Conservation (phyloP, 140 eudicot genomes). For the Cichorium intybus region DNA sequence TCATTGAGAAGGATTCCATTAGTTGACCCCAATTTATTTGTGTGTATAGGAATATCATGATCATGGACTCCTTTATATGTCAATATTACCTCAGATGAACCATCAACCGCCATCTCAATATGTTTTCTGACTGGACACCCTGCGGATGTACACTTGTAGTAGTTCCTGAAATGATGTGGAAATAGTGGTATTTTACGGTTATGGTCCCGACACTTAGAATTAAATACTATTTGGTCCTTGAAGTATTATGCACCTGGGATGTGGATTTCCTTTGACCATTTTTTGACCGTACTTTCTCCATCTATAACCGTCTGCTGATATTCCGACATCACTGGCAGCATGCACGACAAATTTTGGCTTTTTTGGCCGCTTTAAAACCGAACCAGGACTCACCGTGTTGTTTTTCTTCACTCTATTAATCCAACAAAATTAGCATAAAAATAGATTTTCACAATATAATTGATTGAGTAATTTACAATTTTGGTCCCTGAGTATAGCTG, state of each 20-base stretch:
- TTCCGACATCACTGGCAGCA: constrained; percentile 76
- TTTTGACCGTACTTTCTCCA: constrained; percentile 96
- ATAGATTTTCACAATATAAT: constrained; percentile 6
- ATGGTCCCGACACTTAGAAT: no score
- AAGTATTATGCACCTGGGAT: constrained; percentile 66
- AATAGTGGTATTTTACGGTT: no score
- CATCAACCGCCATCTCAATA: constrained; percentile 69
- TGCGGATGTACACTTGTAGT: constrained; percentile 83
- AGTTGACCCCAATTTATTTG: constrained; percentile 50
- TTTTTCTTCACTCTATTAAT: constrained; percentile 53
- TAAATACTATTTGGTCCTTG: no score
- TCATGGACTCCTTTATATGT: constrained; percentile 86
- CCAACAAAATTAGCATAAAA: constrained; percentile 4
- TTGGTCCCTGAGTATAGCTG: no score
- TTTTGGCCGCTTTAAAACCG: constrained; percentile 50
- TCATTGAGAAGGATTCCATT: constrained; percentile 33
- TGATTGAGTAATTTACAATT: not conserved
- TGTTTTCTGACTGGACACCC: constrained; percentile 96
- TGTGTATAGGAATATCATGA: constrained; percentile 67
- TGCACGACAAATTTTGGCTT: constrained; percentile 68
- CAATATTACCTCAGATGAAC: constrained; percentile 45
- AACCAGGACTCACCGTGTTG: constrained; percentile 30
- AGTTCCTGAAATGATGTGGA: constrained; percentile 53
- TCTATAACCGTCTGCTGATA: constrained; percentile 86
- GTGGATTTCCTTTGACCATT: constrained; percentile 87